Conservation (phyloP, 306 rosid genomes). For the Betula pendula region DNA sequence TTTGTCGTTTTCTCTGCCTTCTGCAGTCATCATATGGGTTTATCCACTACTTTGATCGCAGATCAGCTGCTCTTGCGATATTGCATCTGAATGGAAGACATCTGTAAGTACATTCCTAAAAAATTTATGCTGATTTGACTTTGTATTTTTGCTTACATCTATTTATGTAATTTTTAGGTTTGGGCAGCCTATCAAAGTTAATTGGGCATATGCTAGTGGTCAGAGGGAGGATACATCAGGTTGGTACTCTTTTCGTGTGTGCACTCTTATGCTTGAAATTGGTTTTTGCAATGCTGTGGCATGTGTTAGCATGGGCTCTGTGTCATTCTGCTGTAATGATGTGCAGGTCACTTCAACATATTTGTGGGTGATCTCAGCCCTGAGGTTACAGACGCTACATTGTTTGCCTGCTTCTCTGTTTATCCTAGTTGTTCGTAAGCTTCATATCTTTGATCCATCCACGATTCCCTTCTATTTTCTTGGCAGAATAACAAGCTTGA, state of each 20-base stretch:
- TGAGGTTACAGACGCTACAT: conserved; percentile 95
- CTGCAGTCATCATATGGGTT: conserved; percentile 97
- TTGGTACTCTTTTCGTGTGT: conserved; percentile 27
- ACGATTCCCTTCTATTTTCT: background rate
- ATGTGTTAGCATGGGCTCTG: conserved; percentile 19
- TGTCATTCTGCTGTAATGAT: conserved; percentile 20
- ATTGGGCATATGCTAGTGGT: conserved; percentile 98
- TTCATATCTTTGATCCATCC: conserved; percentile 31
- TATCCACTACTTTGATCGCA: conserved; percentile 91
- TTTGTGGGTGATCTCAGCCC: conserved; percentile 99
- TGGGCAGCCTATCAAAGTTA: conserved; percentile 98
- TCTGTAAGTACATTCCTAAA: conserved; percentile 58
- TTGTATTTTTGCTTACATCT: conserved; percentile 23
- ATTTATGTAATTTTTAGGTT: conserved; percentile 55
- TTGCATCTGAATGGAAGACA: conserved; percentile 94
- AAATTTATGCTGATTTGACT: conserved; percentile 7
- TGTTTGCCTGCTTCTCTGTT: conserved; percentile 95
- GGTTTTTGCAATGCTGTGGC: background rate
- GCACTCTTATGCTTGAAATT: background rate
- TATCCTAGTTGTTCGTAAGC: conserved; percentile 97
- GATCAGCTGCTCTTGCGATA: conserved; percentile 94
- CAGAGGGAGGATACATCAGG: conserved; percentile 99
- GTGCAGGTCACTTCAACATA: conserved; percentile 91
- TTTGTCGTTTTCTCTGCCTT: conserved; percentile 26
- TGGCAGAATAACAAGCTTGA: background rate